A percentile compares a stretch with the other conserved stretches of the same genome.
phyloP scores from a whole-genome alignment of 768 basidiomycete genomes.

The Leccinum arenicola region DNA sequence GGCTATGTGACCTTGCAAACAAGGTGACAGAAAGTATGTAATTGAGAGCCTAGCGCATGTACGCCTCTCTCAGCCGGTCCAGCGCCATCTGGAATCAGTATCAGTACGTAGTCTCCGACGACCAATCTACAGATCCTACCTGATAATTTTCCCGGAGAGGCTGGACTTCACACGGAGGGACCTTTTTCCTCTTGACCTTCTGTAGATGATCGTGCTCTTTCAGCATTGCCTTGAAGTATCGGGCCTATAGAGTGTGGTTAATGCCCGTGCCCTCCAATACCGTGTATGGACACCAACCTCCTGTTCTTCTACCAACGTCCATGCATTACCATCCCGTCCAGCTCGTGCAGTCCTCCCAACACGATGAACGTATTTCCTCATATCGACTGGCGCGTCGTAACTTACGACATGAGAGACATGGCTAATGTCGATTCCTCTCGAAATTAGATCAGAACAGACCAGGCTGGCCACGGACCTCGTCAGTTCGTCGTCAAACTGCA shows the following conservation, averaged over 20 bases:
- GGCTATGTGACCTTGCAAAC: too few relatives aligned
- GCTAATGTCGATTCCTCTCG: constrained; percentile 93
- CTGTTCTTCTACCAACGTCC: constrained; percentile 95
- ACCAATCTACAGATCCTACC: constrained; percentile 38
- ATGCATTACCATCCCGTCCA: constrained; percentile 83
- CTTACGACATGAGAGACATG: constrained; percentile 91
- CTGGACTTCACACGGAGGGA: constrained; percentile 59
- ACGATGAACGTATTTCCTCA: constrained; percentile 97
- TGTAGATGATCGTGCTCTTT: constrained; percentile 66
- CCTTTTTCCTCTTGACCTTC: constrained; percentile 63
- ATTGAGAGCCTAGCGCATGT: constrained; percentile 16
- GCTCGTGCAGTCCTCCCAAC: constrained; percentile 96
- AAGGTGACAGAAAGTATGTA: neutral
- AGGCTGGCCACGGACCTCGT: constrained; percentile 49
- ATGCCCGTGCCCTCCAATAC: neutral
- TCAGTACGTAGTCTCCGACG: neutral
- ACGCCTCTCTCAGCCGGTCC: constrained; percentile 27
- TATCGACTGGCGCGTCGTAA: constrained; percentile 96
- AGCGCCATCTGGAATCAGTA: constrained; percentile 26
- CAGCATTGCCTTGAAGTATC: constrained; percentile 85
- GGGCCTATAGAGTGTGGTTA: constrained; percentile 51
- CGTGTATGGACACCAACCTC: constrained; percentile 47
- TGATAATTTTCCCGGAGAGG: constrained; percentile 62
- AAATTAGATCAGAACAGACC: constrained; percentile 95
- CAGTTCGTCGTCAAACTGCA: neutral